phyloP scores from a whole-genome alignment of 1,284 basidiomycete genomes.

The Trichosporon asahii region DNA sequence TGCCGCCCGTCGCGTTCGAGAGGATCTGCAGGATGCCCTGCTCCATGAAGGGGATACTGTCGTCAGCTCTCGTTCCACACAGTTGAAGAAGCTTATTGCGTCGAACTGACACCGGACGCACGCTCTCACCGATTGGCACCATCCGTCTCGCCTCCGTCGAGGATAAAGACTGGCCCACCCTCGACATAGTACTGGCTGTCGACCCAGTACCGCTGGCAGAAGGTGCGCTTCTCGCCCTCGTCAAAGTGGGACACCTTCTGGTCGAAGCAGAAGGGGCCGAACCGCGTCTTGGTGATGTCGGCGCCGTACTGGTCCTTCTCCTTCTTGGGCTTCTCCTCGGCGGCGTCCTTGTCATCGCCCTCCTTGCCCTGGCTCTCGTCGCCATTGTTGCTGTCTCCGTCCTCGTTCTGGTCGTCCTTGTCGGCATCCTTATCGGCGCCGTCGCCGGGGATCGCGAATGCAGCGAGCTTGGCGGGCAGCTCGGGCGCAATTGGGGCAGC shows the following conservation, averaged over 20 bases:
- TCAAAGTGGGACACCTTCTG: constrained; percentile 77
- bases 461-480: background rate
- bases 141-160: constrained; percentile 78
- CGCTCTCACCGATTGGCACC: constrained; percentile 41
- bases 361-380: background rate
- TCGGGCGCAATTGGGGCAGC: background rate
- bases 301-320: background rate
- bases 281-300: constrained; percentile 12
- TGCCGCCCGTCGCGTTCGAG: constrained; percentile 72
- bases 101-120: background rate
- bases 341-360: too few relatives aligned
- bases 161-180: constrained; percentile 71
- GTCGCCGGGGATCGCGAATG: background rate
- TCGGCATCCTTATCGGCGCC: background rate
- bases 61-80: background rate
- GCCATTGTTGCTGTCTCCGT: background rate
- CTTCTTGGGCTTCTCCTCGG: background rate
- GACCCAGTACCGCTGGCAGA: constrained; percentile 71
- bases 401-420: background rate
- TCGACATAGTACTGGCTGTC: constrained; percentile 75
- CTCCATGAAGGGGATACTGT: constrained; percentile 50
- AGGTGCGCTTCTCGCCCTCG: constrained; percentile 47
- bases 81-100: too few relatives aligned
- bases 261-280: constrained; percentile 61
- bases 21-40: constrained; percentile 80